Base-by-base conservation (phyloP, 2,329 filamentous ascomycete genomes). In the Aspergillus sp. region DNA sequence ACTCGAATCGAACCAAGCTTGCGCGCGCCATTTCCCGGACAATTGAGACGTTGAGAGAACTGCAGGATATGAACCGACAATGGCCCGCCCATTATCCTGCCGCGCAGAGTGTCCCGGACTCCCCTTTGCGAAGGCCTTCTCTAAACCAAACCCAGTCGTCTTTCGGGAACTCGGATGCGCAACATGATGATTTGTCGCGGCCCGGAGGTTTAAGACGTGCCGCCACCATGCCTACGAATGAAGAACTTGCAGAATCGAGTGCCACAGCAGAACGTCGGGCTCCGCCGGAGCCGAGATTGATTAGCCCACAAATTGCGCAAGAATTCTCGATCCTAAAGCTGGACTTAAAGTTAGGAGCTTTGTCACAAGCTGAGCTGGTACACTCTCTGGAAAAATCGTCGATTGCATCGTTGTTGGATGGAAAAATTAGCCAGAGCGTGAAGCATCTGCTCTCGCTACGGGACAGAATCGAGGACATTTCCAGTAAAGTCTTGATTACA, bases 61-160 rank as follows among this genome's bases (percentile, higher is more conserved):
- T 99, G 57, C 93, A 96, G 74, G 84, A 93, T 62, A 95, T 91
- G 83, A 99, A 99, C 70, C 80, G 88, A 14, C 85, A 87, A 69
- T 98, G 95, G 95, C 95, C 95, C 1, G 93, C 93, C 33, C 90
- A 96, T 72, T 99, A 99, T 73, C 95, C 95, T 53, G 91, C 93
- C 2, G 71, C 72, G 7, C 70, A 71, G 53, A 68, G 54, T 54
- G 60, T 55, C n/a, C 63, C 69, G 35, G 54, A 59, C 21, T 68
- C 68, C 9, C 64, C 68, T 17, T 60, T 66, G 61, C 71, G 59
- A 66, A 77, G 73, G 54, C 74, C 77, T 8, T 56, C 64, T 6
- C 55, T 77, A 33, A 67, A 72, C 1, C 72, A 74, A 14, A 71
- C 71, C 4, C 70, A 74, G 44, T 75, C 76, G 1, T 70, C 70